Percentiles rank a stretch among this genome's conserved stretches.
Evolutionary conservation across 2,329 filamentous ascomycete genomes (phyloP).

Genomic region (Penicillium sp.): DNA sequence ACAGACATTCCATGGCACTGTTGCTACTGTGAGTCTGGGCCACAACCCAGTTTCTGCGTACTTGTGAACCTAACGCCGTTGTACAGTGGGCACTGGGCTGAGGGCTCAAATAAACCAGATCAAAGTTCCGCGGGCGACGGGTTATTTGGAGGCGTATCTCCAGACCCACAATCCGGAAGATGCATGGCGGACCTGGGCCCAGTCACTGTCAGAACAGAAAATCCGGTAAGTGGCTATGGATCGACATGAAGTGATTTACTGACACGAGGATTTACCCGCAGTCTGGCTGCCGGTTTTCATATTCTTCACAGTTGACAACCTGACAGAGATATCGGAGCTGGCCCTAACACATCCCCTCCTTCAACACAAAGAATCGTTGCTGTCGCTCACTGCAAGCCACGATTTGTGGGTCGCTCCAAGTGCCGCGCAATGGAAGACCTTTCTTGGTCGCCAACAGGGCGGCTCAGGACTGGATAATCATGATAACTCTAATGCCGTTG

Average conservation of each 20-base stretch:
- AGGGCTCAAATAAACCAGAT: conserved; percentile 15
- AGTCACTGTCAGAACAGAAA: conserved; percentile 26
- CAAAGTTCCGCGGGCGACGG: conserved; percentile 11
- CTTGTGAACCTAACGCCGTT: background rate
- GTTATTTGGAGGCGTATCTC: conserved; percentile 9
- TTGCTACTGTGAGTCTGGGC: conserved; percentile 22
- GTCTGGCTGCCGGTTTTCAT: conserved; percentile 9
- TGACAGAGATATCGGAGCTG: conserved; percentile 13
- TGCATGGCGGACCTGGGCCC: conserved; percentile 28
- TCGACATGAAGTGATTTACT: conserved; percentile 1
- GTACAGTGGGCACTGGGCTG: conserved; percentile 2
- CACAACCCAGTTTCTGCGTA: background rate
- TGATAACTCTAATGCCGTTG: background rate
- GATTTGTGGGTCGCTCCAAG: conserved; percentile 19
- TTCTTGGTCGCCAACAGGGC: background rate
- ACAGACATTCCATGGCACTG: conserved; percentile 32
- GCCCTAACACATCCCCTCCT: conserved; percentile 11
- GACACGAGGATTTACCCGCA: background rate
- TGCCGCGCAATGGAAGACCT: conserved; percentile 13
- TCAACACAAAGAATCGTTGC: conserved; percentile 8
- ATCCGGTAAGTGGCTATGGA: conserved; percentile 16
- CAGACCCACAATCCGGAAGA: conserved; percentile 19
- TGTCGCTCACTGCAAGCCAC: conserved; percentile 10
- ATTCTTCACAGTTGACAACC: conserved; percentile 7
- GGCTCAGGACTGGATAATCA: background rate